Percentiles rank a stretch among this genome's conserved stretches.
These are phyloP conservation scores for Clitoria ternatea DNA, from an alignment of 306 rosid species.

Conservation along the genomic window DNA sequence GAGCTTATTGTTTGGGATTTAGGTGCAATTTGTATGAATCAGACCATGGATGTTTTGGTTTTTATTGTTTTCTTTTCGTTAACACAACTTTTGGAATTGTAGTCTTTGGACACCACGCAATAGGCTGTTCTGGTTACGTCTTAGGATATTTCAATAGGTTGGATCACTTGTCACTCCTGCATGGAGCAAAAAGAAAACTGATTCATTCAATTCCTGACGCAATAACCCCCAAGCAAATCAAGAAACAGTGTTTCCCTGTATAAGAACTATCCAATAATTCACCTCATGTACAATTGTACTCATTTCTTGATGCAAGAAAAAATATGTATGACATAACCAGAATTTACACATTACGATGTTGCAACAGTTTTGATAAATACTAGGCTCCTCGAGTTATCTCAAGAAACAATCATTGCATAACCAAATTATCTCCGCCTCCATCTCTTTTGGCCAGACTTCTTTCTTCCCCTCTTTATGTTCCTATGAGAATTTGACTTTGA, in stretches of 20 bases:
- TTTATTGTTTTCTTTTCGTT: too few species aligned
- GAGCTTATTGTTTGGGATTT: too few species aligned
- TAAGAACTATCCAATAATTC: not conserved
- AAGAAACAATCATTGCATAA: not conserved
- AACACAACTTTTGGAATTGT: too few species aligned
- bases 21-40: too few species aligned
- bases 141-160: too few species aligned
- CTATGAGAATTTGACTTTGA: slow-evolving; percentile 35
- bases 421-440: slow-evolving; percentile 21
- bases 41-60: too few species aligned
- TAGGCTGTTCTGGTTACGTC: too few species aligned
- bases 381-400: not conserved
- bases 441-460: slow-evolving; percentile 36
- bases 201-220: not conserved
- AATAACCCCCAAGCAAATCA: slow-evolving; percentile 7
- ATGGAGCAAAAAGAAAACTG: not conserved
- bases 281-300: slow-evolving; percentile 34
- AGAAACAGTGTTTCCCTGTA: not conserved
- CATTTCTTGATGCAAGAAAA: slow-evolving; percentile 27
- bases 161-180: too few species aligned
- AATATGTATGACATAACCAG: slow-evolving; percentile 21
- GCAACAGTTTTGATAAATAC: not conserved
- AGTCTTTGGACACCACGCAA: too few species aligned
- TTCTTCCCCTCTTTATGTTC: slow-evolving; percentile 47
- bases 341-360: slow-evolving; percentile 30